Conservation (phyloP, 2,329 filamentous ascomycete genomes). For the Alternaria gaisen region DNA sequence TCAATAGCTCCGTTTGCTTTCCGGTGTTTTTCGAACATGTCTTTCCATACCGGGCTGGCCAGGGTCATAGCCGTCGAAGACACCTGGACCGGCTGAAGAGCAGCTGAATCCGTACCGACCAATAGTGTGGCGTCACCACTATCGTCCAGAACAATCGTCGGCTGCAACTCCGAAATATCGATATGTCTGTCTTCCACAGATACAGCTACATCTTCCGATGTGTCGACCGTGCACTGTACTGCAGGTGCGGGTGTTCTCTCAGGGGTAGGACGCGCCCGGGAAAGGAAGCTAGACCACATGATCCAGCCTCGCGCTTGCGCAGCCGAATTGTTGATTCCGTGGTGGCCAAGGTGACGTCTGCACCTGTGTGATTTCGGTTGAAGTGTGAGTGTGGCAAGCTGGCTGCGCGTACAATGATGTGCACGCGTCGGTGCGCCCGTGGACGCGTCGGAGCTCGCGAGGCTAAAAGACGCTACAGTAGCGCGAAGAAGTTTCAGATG, state of each 20-base stretch:
- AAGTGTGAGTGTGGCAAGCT: constrained; percentile 9
- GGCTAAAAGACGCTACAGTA: not conserved
- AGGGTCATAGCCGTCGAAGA: constrained; percentile 23
- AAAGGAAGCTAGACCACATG: constrained; percentile 17
- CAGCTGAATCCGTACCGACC: constrained; percentile 13
- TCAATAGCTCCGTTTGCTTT: constrained; percentile 25
- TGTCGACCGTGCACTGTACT: constrained; percentile 3
- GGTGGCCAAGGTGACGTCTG: constrained; percentile 10
- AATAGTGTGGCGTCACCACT: constrained; percentile 18
- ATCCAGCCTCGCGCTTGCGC: constrained; percentile 1
- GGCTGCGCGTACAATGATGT: constrained; percentile 3
- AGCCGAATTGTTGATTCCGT: not conserved
- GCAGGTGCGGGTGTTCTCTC: constrained; percentile 11
- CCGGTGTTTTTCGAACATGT: constrained; percentile 26
- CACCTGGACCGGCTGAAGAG: constrained; percentile 19
- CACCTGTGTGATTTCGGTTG: constrained; percentile 7
- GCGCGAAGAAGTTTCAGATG: constrained; percentile 1
- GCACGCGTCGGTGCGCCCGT: constrained; percentile 4
- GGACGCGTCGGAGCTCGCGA: constrained; percentile 4
- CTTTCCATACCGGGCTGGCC: constrained; percentile 32
- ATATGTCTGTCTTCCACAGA: constrained; percentile 5
- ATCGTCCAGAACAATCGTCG: constrained; percentile 15
- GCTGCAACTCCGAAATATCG: constrained; percentile 11
- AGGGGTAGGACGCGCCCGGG: constrained; percentile 16
- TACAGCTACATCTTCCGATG: constrained; percentile 6